Conservation (phyloP, 495 filamentous ascomycete species). For the Aspergillus hancockii region DNA sequence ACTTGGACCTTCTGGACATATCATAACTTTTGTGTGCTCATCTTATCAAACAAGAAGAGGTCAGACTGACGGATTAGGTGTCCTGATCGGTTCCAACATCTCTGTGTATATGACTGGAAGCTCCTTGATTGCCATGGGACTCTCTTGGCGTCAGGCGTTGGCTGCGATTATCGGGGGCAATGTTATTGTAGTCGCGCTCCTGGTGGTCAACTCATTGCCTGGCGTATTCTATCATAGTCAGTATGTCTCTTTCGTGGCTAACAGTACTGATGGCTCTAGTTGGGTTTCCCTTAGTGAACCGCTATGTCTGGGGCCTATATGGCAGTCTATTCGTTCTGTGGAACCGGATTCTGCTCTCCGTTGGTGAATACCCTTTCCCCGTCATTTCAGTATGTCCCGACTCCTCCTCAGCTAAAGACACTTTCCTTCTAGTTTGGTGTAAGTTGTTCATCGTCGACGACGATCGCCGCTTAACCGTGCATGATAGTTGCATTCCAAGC, state of each 20-base stretch:
- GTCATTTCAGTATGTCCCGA: background rate
- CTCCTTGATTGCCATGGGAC: constrained; percentile 27
- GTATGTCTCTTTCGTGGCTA: background rate
- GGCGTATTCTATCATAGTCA: constrained; percentile 25
- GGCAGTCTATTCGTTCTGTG: constrained; percentile 29
- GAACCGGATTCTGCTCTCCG: constrained; percentile 30
- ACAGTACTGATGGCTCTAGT: constrained; percentile 8
- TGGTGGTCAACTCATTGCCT: constrained; percentile 25
- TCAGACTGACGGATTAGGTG: constrained; percentile 15
- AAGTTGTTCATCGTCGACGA: background rate
- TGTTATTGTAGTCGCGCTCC: constrained; percentile 16
- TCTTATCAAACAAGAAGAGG: background rate
- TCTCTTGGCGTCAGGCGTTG: constrained; percentile 32
- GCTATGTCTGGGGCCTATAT: constrained; percentile 30
- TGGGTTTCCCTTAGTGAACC: constrained; percentile 25
- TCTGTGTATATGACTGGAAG: constrained; percentile 28
- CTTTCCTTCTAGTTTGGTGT: constrained; percentile 1
- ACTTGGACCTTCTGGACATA: constrained; percentile 31
- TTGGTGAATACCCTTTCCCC: constrained; percentile 16
- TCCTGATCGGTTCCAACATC: constrained; percentile 26
- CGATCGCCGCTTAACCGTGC: background rate
- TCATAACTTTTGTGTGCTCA: constrained; percentile 26
- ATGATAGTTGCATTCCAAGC: constrained; percentile 26
- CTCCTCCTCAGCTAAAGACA: background rate
- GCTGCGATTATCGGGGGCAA: constrained; percentile 22